phyloP scores from a whole-genome alignment of 306 rosid genomes.

The Cucurbita pepo region DNA sequence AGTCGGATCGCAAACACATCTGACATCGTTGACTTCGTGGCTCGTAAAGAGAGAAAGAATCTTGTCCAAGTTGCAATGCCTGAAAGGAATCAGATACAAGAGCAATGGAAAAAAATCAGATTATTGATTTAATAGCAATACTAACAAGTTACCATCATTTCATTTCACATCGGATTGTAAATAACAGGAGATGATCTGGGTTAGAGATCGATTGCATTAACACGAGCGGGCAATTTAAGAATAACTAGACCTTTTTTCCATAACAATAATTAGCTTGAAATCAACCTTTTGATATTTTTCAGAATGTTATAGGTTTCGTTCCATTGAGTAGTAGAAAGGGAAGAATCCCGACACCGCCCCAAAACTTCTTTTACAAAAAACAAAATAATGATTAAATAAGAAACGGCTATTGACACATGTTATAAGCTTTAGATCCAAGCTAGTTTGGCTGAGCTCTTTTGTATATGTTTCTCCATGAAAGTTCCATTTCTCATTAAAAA shows the following conservation, averaged over 20 bases:
- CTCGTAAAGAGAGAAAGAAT: conserved; percentile 40
- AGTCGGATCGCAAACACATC: conserved; percentile 88
- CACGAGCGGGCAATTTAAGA: neutral
- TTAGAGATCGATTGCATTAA: neutral
- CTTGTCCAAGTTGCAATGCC: conserved; percentile 97
- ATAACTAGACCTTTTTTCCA: neutral
- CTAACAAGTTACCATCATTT: neutral
- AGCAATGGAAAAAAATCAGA: neutral
- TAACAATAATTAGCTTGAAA: neutral
- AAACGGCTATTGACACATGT: neutral
- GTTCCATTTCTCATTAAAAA: neutral
- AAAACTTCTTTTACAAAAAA: too few species aligned
- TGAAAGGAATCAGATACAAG: conserved; percentile 10
- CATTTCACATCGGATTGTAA: neutral
- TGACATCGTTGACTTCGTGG: conserved; percentile 83
- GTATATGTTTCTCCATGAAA: neutral
- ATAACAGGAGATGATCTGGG: neutral
- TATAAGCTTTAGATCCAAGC: neutral
- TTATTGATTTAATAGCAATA: neutral
- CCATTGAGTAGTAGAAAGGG: neutral
- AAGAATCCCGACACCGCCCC: neutral
- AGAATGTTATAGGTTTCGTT: neutral
- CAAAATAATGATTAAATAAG: neutral
- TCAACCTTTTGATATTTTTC: neutral
- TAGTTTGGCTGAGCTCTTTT: neutral